A percentile compares a stretch with the other conserved stretches of the same genome.
Conservation (phyloP, 1,284 basidiomycete genomes). For the Leucoagaricus sp. region DNA sequence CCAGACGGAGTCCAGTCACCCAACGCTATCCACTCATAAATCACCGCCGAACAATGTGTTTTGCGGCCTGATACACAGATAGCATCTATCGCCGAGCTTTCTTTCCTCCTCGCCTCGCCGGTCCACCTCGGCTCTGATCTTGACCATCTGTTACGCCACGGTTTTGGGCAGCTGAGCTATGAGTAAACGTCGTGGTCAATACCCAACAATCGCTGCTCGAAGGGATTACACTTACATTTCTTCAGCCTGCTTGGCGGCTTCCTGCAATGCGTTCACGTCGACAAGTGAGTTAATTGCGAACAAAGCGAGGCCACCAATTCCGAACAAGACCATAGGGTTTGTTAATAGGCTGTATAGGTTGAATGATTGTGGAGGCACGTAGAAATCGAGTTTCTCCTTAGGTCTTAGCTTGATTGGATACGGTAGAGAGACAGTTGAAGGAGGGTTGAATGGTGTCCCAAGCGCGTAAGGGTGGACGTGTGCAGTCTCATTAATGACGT, state of each 20-base stretch:
- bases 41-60: neutral
- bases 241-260: slow-evolving; percentile 6
- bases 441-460: slow-evolving; percentile 68
- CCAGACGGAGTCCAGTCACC: neutral
- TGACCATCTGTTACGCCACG: slow-evolving; percentile 14
- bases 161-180: neutral
- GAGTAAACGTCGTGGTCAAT: neutral
- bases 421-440: slow-evolving; percentile 56
- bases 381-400: slow-evolving; percentile 61
- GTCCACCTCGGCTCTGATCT: slow-evolving; percentile 19
- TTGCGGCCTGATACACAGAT: neutral
- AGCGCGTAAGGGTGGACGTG: slow-evolving; percentile 60
- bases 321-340: slow-evolving; percentile 79
- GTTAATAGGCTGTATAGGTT: slow-evolving; percentile 79
- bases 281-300: slow-evolving; percentile 14
- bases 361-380: slow-evolving; percentile 70
- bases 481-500: slow-evolving; percentile 49
- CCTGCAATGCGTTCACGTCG: slow-evolving; percentile 11
- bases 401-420: slow-evolving; percentile 66
- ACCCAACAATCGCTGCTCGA: neutral
- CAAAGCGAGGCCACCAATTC: slow-evolving; percentile 9
- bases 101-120: slow-evolving; percentile 21
- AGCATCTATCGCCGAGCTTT: slow-evolving; percentile 25
- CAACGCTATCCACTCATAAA: neutral
- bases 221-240: neutral